phyloP scores from a whole-genome alignment of 495 filamentous ascomycete genomes.

The Hypoxylon lienhwacheense region DNA sequence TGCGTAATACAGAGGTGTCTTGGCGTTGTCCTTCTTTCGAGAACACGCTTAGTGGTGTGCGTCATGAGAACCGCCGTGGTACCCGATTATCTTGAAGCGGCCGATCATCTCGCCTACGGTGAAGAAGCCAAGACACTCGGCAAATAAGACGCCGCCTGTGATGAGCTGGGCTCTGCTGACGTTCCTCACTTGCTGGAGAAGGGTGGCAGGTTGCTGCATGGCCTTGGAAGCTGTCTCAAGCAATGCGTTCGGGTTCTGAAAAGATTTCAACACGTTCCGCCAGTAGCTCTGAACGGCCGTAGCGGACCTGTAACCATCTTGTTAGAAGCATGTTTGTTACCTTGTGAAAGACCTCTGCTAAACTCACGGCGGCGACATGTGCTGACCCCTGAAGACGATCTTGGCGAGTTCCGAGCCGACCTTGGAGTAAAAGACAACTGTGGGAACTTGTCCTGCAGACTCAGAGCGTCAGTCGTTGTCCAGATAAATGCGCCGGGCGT shows the following conservation, averaged over 20 bases:
- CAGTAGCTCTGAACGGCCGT: conserved; percentile 86
- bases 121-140: conserved; percentile 95
- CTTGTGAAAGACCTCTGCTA: background rate
- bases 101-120: conserved; percentile 97
- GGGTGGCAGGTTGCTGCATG: conserved; percentile 40
- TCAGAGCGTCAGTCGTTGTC: conserved; percentile 35
- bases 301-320: conserved; percentile 58
- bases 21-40: conserved; percentile 10
- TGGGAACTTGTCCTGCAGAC: conserved; percentile 75
- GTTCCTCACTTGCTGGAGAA: conserved; percentile 68
- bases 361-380: conserved; percentile 93
- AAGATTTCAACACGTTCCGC: conserved; percentile 66
- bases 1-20: conserved; percentile 36
- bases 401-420: conserved; percentile 85
- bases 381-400: conserved; percentile 83
- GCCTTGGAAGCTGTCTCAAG: conserved; percentile 43
- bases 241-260: conserved; percentile 63
- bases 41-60: conserved; percentile 59
- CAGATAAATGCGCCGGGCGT: conserved; percentile 2
- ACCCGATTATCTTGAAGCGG: conserved; percentile 89
- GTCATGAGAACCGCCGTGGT: conserved; percentile 67
- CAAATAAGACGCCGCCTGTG: conserved; percentile 71
- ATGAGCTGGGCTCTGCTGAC: conserved; percentile 67
- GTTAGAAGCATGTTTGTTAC: conserved; percentile 32
- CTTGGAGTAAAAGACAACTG: conserved; percentile 83